phyloP scores from a whole-genome alignment of 164 flowering plant genomes.

The Magnolia kwangsiensis region DNA sequence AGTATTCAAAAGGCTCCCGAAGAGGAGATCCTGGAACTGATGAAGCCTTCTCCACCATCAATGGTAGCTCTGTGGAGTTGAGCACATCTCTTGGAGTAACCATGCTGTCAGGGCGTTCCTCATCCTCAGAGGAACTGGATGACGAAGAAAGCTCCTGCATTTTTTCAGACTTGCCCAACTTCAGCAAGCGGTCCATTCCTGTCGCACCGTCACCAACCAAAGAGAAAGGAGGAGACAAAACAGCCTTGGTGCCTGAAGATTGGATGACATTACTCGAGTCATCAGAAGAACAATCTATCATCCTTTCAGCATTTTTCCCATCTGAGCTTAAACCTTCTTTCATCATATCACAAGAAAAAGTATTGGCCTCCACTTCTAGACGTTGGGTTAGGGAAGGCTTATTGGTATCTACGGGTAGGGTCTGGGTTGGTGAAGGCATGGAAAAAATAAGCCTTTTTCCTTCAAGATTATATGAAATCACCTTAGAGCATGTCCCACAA shows the following conservation, averaged over 20 bases:
- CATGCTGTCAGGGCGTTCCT: slow-evolving; percentile 30
- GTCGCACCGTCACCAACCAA: neutral
- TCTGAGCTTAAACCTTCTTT: slow-evolving; percentile 18
- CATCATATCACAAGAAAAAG: slow-evolving; percentile 20
- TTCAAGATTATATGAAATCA: slow-evolving; percentile 34
- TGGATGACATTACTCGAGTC: slow-evolving; percentile 30
- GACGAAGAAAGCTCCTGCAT: slow-evolving; percentile 23
- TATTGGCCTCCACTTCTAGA: slow-evolving; percentile 7
- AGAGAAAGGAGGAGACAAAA: slow-evolving; percentile 5
- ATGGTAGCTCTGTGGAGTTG: slow-evolving; percentile 17
- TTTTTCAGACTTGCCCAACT: slow-evolving; percentile 28
- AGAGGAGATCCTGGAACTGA: slow-evolving; percentile 35
- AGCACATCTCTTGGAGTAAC: slow-evolving; percentile 12
- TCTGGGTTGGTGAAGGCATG: slow-evolving; percentile 13
- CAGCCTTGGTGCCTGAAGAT: slow-evolving; percentile 25
- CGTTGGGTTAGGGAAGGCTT: slow-evolving; percentile 13
- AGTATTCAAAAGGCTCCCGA: slow-evolving; percentile 30
- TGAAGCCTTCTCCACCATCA: slow-evolving; percentile 17
- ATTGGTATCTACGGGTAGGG: slow-evolving; percentile 4
- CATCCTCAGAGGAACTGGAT: slow-evolving; percentile 29
- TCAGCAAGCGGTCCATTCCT: slow-evolving; percentile 6
- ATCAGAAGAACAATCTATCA: slow-evolving; percentile 26
- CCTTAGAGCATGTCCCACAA: slow-evolving; percentile 70
- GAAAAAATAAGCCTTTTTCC: slow-evolving; percentile 41
- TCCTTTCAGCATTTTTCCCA: slow-evolving; percentile 15